Percentiles rank a stretch among this genome's conserved stretches.
phyloP scores from a whole-genome alignment of 2,329 filamentous ascomycete genomes.

The Exophiala mesophila region DNA sequence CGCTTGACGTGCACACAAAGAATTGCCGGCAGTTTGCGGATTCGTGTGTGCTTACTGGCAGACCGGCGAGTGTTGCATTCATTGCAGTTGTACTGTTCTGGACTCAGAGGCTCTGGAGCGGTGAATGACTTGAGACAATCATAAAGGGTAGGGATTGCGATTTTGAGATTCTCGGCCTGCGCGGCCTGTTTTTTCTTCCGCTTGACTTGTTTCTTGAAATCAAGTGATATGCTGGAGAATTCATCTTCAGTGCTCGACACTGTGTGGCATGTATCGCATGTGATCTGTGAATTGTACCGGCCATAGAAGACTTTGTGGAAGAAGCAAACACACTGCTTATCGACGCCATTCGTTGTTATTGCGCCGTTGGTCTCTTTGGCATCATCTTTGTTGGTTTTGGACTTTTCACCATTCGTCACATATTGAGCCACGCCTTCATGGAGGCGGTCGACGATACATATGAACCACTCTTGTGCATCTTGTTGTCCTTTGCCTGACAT shows the following conservation, averaged over 20 bases:
- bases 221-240: slow-evolving; percentile 84
- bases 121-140: slow-evolving; percentile 86
- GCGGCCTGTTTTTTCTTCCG: slow-evolving; percentile 26
- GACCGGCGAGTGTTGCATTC: slow-evolving; percentile 68
- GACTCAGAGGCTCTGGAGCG: slow-evolving; percentile 66
- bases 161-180: slow-evolving; percentile 30
- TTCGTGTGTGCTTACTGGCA: slow-evolving; percentile 76
- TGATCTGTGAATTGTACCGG: slow-evolving; percentile 83
- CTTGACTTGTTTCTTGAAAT: slow-evolving; percentile 69
- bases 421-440: slow-evolving; percentile 65
- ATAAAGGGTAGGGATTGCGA: slow-evolving; percentile 53
- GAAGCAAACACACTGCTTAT: slow-evolving; percentile 68
- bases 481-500: slow-evolving; percentile 90
- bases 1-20: slow-evolving; percentile 84
- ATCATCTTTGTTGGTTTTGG: slow-evolving; percentile 1
- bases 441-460: slow-evolving; percentile 87
- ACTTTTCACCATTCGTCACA: slow-evolving; percentile 57
- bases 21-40: slow-evolving; percentile 81
- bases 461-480: slow-evolving; percentile 95
- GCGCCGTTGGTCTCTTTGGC: slow-evolving; percentile 42
- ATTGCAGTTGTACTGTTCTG: slow-evolving; percentile 72
- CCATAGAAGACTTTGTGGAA: slow-evolving; percentile 94
- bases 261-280: slow-evolving; percentile 80
- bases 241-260: slow-evolving; percentile 79
- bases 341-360: slow-evolving; percentile 23